Evolutionary conservation across 2,329 filamentous ascomycete genomes (phyloP).

Genomic region (Paracamarosporium sp.): DNA sequence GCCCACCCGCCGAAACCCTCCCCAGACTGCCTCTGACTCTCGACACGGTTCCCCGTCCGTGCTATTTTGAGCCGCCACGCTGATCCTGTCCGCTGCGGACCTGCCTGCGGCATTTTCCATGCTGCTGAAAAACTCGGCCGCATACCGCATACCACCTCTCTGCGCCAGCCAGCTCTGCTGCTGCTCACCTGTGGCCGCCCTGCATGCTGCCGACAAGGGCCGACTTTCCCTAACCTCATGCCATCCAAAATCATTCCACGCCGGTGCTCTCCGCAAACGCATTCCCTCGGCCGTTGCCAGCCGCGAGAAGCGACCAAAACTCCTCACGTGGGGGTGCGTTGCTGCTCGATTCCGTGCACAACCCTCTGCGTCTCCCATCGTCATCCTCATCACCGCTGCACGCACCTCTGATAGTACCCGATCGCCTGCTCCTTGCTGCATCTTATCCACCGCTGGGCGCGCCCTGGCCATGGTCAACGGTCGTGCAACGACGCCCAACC

Average conservation of each 20-base stretch:
- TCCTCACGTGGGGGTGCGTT: conserved; percentile 10
- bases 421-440: conserved; percentile 8
- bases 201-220: background rate
- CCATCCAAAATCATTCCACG: background rate
- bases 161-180: background rate
- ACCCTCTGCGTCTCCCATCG: background rate
- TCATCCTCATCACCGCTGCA: conserved; percentile 8
- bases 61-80: conserved; percentile 1
- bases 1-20: background rate
- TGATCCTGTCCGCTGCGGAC: conserved; percentile 8
- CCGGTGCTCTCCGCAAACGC: background rate
- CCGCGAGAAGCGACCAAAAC: conserved; percentile 10
- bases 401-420: background rate
- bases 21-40: background rate
- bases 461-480: conserved; percentile 11
- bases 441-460: conserved; percentile 7
- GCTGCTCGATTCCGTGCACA: background rate
- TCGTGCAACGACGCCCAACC: conserved; percentile 9
- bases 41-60: conserved; percentile 2
- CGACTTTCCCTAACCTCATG: background rate
- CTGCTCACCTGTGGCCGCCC: no score
- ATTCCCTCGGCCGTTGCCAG: conserved; percentile 4
- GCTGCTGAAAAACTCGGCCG: background rate
- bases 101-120: conserved; percentile 13
- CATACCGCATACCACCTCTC: background rate